Conservation (phyloP, 495 filamentous ascomycete genomes). For the Daldinia vernicosa region DNA sequence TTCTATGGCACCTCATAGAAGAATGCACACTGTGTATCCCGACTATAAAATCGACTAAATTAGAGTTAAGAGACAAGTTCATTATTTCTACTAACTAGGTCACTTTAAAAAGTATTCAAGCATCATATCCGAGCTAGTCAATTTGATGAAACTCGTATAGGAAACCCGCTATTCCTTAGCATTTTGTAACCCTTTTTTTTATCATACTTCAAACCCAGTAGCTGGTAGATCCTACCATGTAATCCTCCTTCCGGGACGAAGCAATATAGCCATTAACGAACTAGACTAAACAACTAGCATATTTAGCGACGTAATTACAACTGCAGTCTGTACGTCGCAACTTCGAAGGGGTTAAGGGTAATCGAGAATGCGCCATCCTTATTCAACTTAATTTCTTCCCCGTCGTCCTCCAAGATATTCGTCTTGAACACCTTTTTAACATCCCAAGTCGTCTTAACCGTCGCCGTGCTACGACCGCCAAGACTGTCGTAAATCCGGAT, state of each 20-base stretch:
- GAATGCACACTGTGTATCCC: not conserved
- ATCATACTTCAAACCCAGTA: slow-evolving; percentile 16
- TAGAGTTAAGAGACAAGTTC: not conserved
- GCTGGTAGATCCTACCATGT: too few relatives aligned
- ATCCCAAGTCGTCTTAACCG: slow-evolving; percentile 68
- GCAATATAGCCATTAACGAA: too few relatives aligned
- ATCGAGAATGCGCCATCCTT: slow-evolving; percentile 66
- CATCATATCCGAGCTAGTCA: not conserved
- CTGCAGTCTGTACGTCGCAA: slow-evolving; percentile 83
- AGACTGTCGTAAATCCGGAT: slow-evolving; percentile 88
- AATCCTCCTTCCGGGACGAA: not conserved
- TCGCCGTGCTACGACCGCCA: slow-evolving; percentile 79
- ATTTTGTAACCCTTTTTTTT: slow-evolving; percentile 1
- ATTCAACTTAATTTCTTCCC: slow-evolving; percentile 62
- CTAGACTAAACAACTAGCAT: too few relatives aligned
- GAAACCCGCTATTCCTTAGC: slow-evolving; percentile 4
- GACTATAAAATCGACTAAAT: not conserved
- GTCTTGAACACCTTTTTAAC: slow-evolving; percentile 82
- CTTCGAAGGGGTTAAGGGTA: slow-evolving; percentile 85
- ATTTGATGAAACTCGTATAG: not conserved
- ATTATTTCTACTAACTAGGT: not conserved
- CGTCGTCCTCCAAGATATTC: slow-evolving; percentile 79
- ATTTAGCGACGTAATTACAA: slow-evolving; percentile 52
- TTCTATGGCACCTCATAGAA: not conserved
- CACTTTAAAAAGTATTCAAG: not conserved